Conservation (phyloP, 2,329 filamentous ascomycete species). For the Scedosporium minutisporum region DNA sequence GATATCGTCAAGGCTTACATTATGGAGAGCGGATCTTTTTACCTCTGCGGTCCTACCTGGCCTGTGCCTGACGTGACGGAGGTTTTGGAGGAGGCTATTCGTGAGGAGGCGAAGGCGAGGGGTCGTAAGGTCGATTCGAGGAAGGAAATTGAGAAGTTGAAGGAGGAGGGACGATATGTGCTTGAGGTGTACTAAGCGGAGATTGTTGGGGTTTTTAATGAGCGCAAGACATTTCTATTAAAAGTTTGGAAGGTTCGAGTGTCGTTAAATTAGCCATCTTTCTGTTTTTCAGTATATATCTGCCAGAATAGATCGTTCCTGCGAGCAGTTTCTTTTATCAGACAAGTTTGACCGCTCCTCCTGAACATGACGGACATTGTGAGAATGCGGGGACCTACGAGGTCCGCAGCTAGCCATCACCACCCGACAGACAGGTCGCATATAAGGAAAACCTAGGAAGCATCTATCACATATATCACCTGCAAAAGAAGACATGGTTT, state of each 20-base stretch:
- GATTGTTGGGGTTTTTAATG: background rate
- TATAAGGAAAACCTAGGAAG: too few relatives aligned
- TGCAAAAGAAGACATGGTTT: too few relatives aligned
- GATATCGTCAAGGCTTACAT: conserved; percentile 84
- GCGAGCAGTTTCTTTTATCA: too few relatives aligned
- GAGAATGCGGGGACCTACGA: too few relatives aligned
- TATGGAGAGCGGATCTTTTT: conserved; percentile 81
- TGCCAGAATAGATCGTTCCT: too few relatives aligned
- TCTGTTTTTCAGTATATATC: too few relatives aligned
- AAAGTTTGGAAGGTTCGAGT: background rate
- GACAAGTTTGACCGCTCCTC: too few relatives aligned
- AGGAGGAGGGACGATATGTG: conserved; percentile 90
- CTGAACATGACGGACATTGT: too few relatives aligned
- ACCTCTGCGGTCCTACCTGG: conserved; percentile 97
- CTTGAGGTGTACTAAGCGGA: conserved; percentile 78
- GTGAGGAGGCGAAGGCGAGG: conserved; percentile 56
- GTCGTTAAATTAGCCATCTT: too few relatives aligned
- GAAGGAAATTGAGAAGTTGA: conserved; percentile 94
- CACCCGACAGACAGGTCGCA: too few relatives aligned
- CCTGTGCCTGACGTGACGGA: conserved; percentile 93
- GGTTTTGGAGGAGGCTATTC: conserved; percentile 88
- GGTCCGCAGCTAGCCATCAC: too few relatives aligned
- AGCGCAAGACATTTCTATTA: background rate
- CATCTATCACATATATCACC: too few relatives aligned
- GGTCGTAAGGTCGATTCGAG: conserved; percentile 74